These are phyloP conservation scores for Trichoderma harzianum DNA, from an alignment of 2,329 filamentous ascomycete species.

Conservation along the genomic window DNA sequence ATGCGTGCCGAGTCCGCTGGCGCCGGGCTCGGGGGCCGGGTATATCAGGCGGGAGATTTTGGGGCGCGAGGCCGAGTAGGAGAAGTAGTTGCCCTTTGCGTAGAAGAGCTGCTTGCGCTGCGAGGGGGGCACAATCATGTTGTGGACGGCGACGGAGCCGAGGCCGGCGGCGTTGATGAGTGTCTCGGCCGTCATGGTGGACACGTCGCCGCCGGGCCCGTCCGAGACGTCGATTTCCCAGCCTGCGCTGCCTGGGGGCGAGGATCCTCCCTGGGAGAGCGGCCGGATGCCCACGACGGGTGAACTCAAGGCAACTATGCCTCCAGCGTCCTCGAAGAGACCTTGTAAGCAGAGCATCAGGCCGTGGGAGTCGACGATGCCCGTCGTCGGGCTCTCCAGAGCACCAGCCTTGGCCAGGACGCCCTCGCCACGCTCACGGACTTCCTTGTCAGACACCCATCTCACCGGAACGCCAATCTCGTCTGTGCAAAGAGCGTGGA, in stretches of 20 bases:
- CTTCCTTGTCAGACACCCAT: constrained; percentile 64
- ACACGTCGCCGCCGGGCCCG: constrained; percentile 43
- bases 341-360: constrained; percentile 80
- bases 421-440: constrained; percentile 64
- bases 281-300: constrained; percentile 60
- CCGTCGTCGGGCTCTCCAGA: constrained; percentile 81
- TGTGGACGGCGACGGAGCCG: constrained; percentile 70
- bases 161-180: constrained; percentile 86
- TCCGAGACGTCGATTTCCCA: constrained; percentile 65
- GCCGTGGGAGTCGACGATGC: constrained; percentile 84
- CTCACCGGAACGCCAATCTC: constrained; percentile 62
- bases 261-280: constrained; percentile 27
- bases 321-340: constrained; percentile 72
- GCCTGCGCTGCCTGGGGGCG: constrained; percentile 50
- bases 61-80: constrained; percentile 66
- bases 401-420: constrained; percentile 70
- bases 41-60: constrained; percentile 73
- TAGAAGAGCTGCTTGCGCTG: constrained; percentile 65
- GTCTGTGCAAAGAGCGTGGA: constrained; percentile 44
- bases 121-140: constrained; percentile 67
- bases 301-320: constrained; percentile 68
- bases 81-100: constrained; percentile 95
- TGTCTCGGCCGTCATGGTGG: constrained; percentile 67
- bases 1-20: constrained; percentile 86
- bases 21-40: constrained; percentile 77